A percentile compares a stretch with the other conserved stretches of the same genome.
Conservation (phyloP, 768 basidiomycete species). For the Royoungia palumana region DNA sequence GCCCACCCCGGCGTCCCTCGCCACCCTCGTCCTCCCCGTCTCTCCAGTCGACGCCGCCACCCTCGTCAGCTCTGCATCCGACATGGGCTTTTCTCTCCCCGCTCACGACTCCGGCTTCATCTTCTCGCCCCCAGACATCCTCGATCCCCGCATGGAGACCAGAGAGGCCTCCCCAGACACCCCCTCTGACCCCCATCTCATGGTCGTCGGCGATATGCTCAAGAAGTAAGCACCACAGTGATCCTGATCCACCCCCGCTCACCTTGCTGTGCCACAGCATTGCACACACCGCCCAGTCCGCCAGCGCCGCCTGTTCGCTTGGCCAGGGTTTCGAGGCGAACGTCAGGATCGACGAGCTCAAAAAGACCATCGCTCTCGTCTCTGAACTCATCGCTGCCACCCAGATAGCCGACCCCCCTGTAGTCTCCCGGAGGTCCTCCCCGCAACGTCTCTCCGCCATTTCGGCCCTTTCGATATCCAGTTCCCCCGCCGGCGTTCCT, state of each 20-base stretch:
- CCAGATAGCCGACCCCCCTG: conserved; percentile 33
- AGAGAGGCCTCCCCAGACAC: conserved; percentile 29
- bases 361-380: conserved; percentile 49
- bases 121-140: conserved; percentile 25
- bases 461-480: conserved; percentile 32
- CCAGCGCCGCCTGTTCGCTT: conserved; percentile 46
- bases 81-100: conserved; percentile 25
- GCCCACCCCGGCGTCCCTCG: not conserved
- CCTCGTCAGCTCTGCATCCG: conserved; percentile 20
- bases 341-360: conserved; percentile 53
- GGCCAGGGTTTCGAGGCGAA: conserved; percentile 48
- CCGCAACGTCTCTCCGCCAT: conserved; percentile 21
- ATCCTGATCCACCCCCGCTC: conserved; percentile 4
- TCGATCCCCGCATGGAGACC: conserved; percentile 16
- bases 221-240: conserved; percentile 44
- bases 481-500: conserved; percentile 36
- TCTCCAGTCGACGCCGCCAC: conserved; percentile 20
- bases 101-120: conserved; percentile 21
- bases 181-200: conserved; percentile 45
- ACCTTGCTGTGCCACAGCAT: conserved; percentile 43
- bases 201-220: conserved; percentile 47
- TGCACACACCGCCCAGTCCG: conserved; percentile 56
- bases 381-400: conserved; percentile 52
- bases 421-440: conserved; percentile 32
- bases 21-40: conserved; percentile 12